phyloP scores from a whole-genome alignment of 306 rosid genomes.

The Senna siamea region DNA sequence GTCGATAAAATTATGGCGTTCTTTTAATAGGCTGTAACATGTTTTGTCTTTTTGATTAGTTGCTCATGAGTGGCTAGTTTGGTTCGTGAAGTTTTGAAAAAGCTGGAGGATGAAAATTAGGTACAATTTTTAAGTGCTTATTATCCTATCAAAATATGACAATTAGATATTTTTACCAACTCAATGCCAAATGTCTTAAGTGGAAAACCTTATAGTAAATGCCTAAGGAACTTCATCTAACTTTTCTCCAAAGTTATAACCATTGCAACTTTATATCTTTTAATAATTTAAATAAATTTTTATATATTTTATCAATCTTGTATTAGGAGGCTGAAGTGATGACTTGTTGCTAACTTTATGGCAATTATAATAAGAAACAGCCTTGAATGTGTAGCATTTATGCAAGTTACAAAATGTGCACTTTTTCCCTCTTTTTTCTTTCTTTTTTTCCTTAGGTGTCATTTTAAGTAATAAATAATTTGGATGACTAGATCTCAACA shows the following conservation, averaged over 20 bases:
- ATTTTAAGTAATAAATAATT: not conserved
- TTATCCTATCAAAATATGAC: not conserved
- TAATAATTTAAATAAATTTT: no score
- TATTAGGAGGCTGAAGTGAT: no score
- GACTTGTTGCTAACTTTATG: no score
- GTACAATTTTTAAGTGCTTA: not conserved
- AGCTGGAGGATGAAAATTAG: slow-evolving; percentile 1
- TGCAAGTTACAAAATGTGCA: no score
- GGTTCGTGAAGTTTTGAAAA: slow-evolving; percentile 7
- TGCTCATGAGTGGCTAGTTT: slow-evolving; percentile 19
- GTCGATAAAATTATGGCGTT: slow-evolving; percentile 10
- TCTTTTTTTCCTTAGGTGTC: not conserved
- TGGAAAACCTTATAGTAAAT: slow-evolving; percentile 9
- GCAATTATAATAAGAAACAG: no score
- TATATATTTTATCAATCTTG: no score
- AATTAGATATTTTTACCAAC: no score
- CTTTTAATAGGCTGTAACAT: slow-evolving; percentile 11
- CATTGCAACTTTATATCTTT: no score
- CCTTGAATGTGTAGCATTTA: no score
- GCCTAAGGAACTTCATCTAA: not conserved
- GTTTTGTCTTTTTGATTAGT: slow-evolving; percentile 32
- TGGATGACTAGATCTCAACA: slow-evolving; percentile 26
- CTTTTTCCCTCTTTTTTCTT: no score
- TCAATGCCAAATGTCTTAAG: not conserved
- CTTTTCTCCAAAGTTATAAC: no score